phyloP scores from a whole-genome alignment of 108 stramenopile genomes.

The Parmales sp. region DNA sequence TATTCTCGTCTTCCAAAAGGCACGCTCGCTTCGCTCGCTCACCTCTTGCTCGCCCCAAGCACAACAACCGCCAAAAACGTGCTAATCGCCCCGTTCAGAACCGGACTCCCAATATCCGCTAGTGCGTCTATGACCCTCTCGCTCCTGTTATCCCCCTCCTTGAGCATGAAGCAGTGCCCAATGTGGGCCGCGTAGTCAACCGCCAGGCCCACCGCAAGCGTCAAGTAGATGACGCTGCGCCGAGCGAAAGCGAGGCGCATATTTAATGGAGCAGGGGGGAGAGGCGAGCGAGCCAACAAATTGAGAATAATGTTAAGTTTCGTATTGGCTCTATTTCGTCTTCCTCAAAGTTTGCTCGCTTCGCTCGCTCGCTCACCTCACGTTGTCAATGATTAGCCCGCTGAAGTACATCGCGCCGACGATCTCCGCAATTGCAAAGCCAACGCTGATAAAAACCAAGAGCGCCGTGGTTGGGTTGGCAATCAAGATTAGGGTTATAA shows the following conservation, averaged over 20 bases:
- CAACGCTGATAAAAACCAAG: slow-evolving; percentile 23
- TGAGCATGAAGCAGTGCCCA: slow-evolving; percentile 61
- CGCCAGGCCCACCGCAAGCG: slow-evolving; percentile 68
- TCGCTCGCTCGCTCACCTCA: too few species aligned
- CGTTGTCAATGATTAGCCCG: slow-evolving; percentile 63
- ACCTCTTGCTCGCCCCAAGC: slow-evolving; percentile 37
- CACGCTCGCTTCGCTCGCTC: too few species aligned
- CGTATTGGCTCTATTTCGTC: too few species aligned
- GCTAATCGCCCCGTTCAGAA: slow-evolving; percentile 53
- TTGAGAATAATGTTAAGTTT: too few species aligned
- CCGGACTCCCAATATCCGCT: slow-evolving; percentile 61
- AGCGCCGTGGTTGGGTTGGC: slow-evolving; percentile 21
- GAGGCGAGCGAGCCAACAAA: too few species aligned
- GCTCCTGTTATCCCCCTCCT: slow-evolving; percentile 51
- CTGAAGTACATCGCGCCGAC: slow-evolving; percentile 69
- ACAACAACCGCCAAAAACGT: slow-evolving; percentile 70
- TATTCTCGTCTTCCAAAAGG: too few species aligned
- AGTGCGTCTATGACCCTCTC: slow-evolving; percentile 39
- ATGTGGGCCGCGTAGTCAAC: slow-evolving; percentile 79
- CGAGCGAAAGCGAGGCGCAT: too few species aligned
- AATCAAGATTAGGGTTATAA: slow-evolving; percentile 27
- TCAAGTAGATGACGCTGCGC: slow-evolving; percentile 72
- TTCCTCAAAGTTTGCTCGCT: too few species aligned
- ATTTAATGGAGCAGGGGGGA: too few species aligned
- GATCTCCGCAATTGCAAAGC: slow-evolving; percentile 48